These are phyloP conservation scores for Candida alai DNA, from an alignment of 805 yeast genomes.

Conservation along the genomic window DNA sequence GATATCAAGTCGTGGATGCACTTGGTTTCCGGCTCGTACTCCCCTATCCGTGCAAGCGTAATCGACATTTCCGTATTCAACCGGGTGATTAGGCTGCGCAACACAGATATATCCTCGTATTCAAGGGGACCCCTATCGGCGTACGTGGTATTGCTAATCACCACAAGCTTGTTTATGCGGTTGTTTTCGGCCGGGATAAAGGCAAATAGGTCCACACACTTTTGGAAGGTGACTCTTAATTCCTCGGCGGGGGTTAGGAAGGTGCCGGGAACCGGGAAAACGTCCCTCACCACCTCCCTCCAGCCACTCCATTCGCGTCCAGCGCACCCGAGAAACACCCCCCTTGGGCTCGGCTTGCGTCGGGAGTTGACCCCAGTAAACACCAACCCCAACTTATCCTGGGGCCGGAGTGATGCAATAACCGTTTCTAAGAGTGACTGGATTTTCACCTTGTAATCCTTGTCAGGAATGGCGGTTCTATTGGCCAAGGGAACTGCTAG, in stretches of 20 bases:
- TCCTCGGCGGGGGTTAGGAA: constrained; percentile 19
- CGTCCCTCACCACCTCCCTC: constrained; percentile 38
- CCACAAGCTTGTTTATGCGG: constrained; percentile 13
- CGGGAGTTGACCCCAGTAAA: constrained; percentile 44
- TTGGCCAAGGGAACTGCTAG: constrained; percentile 38
- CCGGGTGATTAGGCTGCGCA: background rate
- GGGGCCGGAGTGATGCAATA: constrained; percentile 24
- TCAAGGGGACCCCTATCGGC: background rate
- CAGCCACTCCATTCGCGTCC: constrained; percentile 47
- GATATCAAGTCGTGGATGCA: constrained; percentile 9
- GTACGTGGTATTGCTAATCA: constrained; percentile 14
- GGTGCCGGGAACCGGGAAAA: constrained; percentile 21
- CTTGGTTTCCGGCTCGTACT: constrained; percentile 15
- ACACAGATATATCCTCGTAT: background rate
- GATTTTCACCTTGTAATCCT: constrained; percentile 23
- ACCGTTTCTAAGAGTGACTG: constrained; percentile 21
- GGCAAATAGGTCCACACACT: constrained; percentile 24
- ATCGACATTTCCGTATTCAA: constrained; percentile 19
- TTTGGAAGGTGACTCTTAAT: constrained; percentile 21
- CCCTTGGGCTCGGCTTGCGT: constrained; percentile 31
- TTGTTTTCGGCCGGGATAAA: constrained; percentile 15
- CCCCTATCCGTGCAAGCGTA: constrained; percentile 22
- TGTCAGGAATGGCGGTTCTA: constrained; percentile 19
- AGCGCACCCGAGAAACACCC: constrained; percentile 47
- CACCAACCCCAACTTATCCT: constrained; percentile 47